Evolutionary conservation across 2,329 filamentous ascomycete genomes (phyloP), one percentile per base, ranked within the genome.

Genomic region (Monascus ruber): DNA sequence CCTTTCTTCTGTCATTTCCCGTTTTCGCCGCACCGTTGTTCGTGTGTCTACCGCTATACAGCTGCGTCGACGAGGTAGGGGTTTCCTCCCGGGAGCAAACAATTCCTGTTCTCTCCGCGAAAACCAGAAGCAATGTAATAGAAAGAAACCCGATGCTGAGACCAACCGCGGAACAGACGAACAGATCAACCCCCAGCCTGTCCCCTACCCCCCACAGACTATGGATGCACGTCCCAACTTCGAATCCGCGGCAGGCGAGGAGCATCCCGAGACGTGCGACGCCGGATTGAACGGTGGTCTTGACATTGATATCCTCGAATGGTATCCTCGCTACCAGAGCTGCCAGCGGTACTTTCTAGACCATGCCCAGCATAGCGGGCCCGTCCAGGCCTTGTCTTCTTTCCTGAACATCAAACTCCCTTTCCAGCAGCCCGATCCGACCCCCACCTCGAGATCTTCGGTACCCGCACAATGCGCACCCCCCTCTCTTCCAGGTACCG

Each of bases 341-440:
- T 98, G 91, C 64, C 79, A 89, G 49, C 77, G 78, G 41, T 95
- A 89, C 67, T 98, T 96, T 57, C 70, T 96, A 54, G 85, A 95
- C 53, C 80, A 89, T 55, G 86, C 87, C 5, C 89, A 96, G 59
- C 81, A 94, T 60, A 83, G 79, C 47, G 75, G 73, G 11, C 76
- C 81, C 6, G 85, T 94, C 9, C 88, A 95, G 64, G 85, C 87
- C 6, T 76, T 95, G 35, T 87, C 87, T 17, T 83, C 87, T 5
- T 87, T 91, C 60, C 70, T 95, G 65, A 96, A 96, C 63, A 95
- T 96, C 57, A 78, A 78, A 45, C 74, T 96, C 0, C 91, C 91
- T 2, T 93, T 81, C 58, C 89, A 96, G 61, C 62, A 68, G 24
- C 50, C 63, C 1, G 67, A 67, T 37, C 74, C 76, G 24, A 45